Evolutionary conservation across 2,329 filamentous ascomycete species (phyloP), one percentile per base, ranked within the genome.

Genomic region (Endothia cerciana): DNA sequence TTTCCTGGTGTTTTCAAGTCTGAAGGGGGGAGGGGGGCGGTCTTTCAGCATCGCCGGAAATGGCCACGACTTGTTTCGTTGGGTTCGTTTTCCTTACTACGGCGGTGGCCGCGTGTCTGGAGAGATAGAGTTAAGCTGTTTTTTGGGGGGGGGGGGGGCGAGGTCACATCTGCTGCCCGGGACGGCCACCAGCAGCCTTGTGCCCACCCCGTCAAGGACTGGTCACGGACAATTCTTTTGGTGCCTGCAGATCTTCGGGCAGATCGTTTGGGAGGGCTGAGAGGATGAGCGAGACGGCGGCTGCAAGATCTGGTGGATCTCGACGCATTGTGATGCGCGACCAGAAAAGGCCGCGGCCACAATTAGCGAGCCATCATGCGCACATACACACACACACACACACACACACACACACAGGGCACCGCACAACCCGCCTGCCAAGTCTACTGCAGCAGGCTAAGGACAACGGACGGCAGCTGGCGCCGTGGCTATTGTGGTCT

Each of bases 281-380:
- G 30, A 36, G 19, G 51, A 36, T 36, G 22, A 36, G 51, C 28
- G 30, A 36, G 5, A 36, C 28, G 28, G 51, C 51, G 13, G 51
- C 17, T 55, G 51, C 51, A 55, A 55, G 51, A 55, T 55, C 30
- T 36, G 17, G 51, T 55, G 51, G 28, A 22, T 36, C 28, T n/a
- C 28, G 2, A 22, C n/a, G 28, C 15, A 55, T n/a, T 55, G 51
- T 11, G 51, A 55, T 38, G 43, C 11, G 45, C 28, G 11, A 5
- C 6, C 2, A 13, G 19, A 36, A 45, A 22, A n/a, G n/a, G 17
- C 17, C 28, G 47, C 22, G 6, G 2, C 28, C 15, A n/a, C 49
- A 33, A 11, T 15, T 28, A 36, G 5, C 45, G 3, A 25, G 10
- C 45, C 45, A 25, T 28, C 22, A 28, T 22, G 45, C 5, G 25